These are phyloP conservation scores for Microsporum canis DNA, from an alignment of 2,329 filamentous ascomycete genomes.

Conservation along the genomic window DNA sequence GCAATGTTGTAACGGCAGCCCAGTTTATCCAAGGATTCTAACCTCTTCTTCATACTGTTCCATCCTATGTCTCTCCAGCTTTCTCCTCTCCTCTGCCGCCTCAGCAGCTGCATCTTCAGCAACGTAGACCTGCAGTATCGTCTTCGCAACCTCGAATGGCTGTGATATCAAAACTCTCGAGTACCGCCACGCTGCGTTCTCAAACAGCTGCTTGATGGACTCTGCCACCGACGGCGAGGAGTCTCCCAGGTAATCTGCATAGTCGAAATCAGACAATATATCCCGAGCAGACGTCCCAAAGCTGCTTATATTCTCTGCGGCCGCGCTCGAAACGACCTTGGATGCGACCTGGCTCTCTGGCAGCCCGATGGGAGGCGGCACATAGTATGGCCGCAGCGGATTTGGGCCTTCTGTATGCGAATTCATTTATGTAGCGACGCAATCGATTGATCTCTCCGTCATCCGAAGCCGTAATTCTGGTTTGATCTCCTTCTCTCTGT, in stretches of 20 bases:
- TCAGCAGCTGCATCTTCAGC: conserved; percentile 30
- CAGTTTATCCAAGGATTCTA: conserved; percentile 10
- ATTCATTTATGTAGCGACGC: conserved; percentile 28
- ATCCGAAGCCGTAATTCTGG: neutral
- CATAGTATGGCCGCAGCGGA: conserved; percentile 50
- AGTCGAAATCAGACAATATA: conserved; percentile 82
- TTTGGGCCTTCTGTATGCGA: conserved; percentile 43
- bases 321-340: conserved; percentile 27
- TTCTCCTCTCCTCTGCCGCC: conserved; percentile 23
- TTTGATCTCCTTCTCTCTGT: conserved; percentile 14
- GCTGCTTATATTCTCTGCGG: conserved; percentile 38
- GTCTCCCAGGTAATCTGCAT: conserved; percentile 74
- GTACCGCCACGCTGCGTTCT: conserved; percentile 87
- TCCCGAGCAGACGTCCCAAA: conserved; percentile 61
- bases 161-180: conserved; percentile 78
- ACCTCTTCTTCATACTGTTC: conserved; percentile 25
- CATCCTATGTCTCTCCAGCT: conserved; percentile 18
- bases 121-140: conserved; percentile 66
- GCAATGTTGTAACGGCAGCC: neutral
- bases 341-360: conserved; percentile 32
- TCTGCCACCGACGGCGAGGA: conserved; percentile 62
- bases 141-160: conserved; percentile 96
- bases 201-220: conserved; percentile 63
- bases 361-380: conserved; percentile 54
- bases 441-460: neutral